Percentiles rank a stretch among this genome's conserved stretches.
Conservation (phyloP, 345 rosid genomes). For the Heritiera littoralis region DNA sequence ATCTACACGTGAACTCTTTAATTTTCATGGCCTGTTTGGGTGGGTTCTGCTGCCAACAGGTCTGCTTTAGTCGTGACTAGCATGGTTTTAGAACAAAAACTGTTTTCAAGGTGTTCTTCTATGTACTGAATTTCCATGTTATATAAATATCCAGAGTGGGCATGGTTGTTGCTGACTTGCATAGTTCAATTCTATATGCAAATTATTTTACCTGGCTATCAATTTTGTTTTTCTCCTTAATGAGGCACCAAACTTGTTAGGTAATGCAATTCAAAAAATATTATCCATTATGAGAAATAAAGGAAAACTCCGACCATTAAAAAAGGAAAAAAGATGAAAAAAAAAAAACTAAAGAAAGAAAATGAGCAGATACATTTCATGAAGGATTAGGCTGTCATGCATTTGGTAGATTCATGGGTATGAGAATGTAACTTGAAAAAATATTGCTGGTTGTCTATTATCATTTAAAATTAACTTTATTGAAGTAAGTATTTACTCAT, state of each 20-base stretch:
- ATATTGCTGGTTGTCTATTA: background rate
- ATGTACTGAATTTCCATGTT: background rate
- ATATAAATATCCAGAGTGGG: background rate
- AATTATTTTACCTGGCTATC: background rate
- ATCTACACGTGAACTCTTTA: background rate
- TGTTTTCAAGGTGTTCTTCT: slow-evolving; percentile 5
- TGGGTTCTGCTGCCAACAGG: background rate
- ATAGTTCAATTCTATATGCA: background rate
- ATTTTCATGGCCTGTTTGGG: background rate
- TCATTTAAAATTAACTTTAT: slow-evolving; percentile 18
- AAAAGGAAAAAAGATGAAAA: background rate
- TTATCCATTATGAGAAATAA: slow-evolving; percentile 1
- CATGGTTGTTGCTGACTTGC: background rate
- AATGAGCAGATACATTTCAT: background rate
- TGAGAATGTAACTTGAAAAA: background rate
- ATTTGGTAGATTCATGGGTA: slow-evolving; percentile 36
- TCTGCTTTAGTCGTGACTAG: background rate
- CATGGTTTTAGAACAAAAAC: background rate
- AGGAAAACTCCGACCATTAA: background rate
- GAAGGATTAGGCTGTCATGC: background rate
- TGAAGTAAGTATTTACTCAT: slow-evolving; percentile 21
- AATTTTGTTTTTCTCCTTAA: background rate
- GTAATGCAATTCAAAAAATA: background rate
- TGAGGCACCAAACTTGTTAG: background rate
- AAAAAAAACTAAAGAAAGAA: background rate